Evolutionary conservation across 2,329 filamentous ascomycete species (phyloP), one percentile per base, ranked within the genome.

Genomic region (Pezicula neosporulosa): DNA sequence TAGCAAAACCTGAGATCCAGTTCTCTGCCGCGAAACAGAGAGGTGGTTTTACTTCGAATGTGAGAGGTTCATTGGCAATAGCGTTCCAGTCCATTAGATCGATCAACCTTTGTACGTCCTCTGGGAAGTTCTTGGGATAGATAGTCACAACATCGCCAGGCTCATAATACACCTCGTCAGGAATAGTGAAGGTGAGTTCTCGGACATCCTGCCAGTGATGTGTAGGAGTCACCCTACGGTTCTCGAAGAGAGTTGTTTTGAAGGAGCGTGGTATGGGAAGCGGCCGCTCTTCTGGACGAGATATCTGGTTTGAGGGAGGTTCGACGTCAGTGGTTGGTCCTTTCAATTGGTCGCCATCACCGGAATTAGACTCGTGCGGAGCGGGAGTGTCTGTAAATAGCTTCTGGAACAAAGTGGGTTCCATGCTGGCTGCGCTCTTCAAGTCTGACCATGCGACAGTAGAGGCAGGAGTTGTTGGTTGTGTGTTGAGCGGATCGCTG

Each of bases 181-280:
- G 10, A 66, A 82, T 60, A 8, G 73, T 75, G 13, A 97, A 75
- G 1, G 75, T 78, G n/a, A 97, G 70, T 48, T 89, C 81, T 0
- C 94, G 87, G 42, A 97, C 93, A 71, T 99, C 94, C 72, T 99
- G 94, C 86, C 90, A 97, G 70, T 99, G 94, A 1, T 75, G 73
- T 1, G 68, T 45, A 0, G 92, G 85, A 0, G 94, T 99, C 6
- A 96, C 68, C 15, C 92, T 82, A 16, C 74, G 68, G 63, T 96
- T 96, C n/a, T 70, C 66, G 1, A 74, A 62, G 1, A 99, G 66
- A 0, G 69, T 78, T 8, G 85, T 87, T 3, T 36, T 13, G 9
- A 44, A 37, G 5, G 36, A 21, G 16, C 50, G 28, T 5, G 54
- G 57, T 13, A 61, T 52, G 4, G 54, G 57, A 21, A 60, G 53